These are phyloP conservation scores for Flueggea neowawraea DNA, from an alignment of 441 rosid genomes.

Conservation along the genomic window DNA sequence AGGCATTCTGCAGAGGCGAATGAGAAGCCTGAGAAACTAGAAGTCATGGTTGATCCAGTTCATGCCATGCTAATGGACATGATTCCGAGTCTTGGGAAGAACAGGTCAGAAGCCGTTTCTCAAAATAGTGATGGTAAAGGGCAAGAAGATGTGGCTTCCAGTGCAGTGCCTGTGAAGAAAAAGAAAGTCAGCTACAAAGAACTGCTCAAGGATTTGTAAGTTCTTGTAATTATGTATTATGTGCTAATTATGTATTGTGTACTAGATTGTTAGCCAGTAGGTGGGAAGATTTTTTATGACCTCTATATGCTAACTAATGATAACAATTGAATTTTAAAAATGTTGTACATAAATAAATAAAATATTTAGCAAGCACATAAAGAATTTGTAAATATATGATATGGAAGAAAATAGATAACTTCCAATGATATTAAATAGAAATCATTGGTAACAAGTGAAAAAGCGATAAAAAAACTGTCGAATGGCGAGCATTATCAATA, in stretches of 20 bases:
- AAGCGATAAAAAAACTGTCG: too few species aligned
- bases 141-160: constrained; percentile 6
- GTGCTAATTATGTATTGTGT: neutral
- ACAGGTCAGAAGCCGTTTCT: constrained; percentile 28
- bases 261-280: too few species aligned
- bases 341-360: too few species aligned
- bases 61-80: constrained; percentile 76
- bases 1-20: neutral
- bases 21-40: constrained; percentile 29
- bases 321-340: too few species aligned
- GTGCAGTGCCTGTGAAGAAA: constrained; percentile 48
- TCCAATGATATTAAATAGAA: too few species aligned
- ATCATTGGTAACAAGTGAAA: too few species aligned
- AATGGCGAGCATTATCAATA: too few species aligned
- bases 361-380: too few species aligned
- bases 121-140: constrained; percentile 9
- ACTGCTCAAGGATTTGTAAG: constrained; percentile 60
- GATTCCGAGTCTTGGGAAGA: constrained; percentile 79
- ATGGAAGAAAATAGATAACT: too few species aligned
- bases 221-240: neutral
- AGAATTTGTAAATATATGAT: too few species aligned
- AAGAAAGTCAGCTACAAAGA: constrained; percentile 90
- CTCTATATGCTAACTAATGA: too few species aligned
- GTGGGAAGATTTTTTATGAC: too few species aligned
- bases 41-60: constrained; percentile 64